Conservation (phyloP, 2,329 filamentous ascomycete species). For the Septoria petroselini region DNA sequence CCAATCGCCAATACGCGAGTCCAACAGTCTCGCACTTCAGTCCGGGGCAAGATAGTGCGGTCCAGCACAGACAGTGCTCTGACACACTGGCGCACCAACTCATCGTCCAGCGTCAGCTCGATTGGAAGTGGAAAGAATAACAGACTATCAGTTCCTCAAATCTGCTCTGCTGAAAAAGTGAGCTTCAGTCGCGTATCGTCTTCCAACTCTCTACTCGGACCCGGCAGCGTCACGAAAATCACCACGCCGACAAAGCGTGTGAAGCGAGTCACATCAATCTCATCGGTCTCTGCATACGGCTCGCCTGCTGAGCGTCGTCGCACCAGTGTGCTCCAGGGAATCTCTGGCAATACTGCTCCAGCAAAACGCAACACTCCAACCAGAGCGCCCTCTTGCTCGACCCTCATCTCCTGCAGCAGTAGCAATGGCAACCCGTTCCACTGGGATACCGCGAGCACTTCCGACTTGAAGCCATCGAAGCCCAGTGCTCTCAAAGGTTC, state of each 20-base stretch:
- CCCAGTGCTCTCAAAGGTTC: slow-evolving; percentile 47
- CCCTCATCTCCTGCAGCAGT: slow-evolving; percentile 39
- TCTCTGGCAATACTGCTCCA: slow-evolving; percentile 33
- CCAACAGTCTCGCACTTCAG: slow-evolving; percentile 28
- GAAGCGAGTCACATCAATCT: slow-evolving; percentile 34
- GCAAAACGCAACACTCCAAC: slow-evolving; percentile 30
- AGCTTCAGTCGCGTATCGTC: slow-evolving; percentile 39
- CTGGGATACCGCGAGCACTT: slow-evolving; percentile 41
- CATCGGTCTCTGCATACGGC: slow-evolving; percentile 32
- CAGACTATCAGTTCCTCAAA: slow-evolving; percentile 33
- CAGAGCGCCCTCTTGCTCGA: slow-evolving; percentile 42
- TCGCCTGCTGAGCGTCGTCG: slow-evolving; percentile 41
- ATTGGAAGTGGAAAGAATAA: slow-evolving; percentile 28
- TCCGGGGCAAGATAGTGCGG: slow-evolving; percentile 31
- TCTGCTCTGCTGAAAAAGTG: slow-evolving; percentile 38
- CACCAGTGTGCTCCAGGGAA: slow-evolving; percentile 33
- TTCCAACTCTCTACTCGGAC: slow-evolving; percentile 26
- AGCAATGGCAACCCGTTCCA: slow-evolving; percentile 49
- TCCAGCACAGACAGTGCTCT: slow-evolving; percentile 28
- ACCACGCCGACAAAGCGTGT: slow-evolving; percentile 36
- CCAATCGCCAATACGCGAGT: slow-evolving; percentile 25
- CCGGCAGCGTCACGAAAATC: slow-evolving; percentile 31
- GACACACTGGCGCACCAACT: slow-evolving; percentile 22
- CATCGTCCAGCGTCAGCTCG: slow-evolving; percentile 28
- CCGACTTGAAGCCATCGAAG: slow-evolving; percentile 32